Evolutionary conservation across 139 green algal species (phyloP).

Genomic region (Monoraphidium neglectum): DNA sequence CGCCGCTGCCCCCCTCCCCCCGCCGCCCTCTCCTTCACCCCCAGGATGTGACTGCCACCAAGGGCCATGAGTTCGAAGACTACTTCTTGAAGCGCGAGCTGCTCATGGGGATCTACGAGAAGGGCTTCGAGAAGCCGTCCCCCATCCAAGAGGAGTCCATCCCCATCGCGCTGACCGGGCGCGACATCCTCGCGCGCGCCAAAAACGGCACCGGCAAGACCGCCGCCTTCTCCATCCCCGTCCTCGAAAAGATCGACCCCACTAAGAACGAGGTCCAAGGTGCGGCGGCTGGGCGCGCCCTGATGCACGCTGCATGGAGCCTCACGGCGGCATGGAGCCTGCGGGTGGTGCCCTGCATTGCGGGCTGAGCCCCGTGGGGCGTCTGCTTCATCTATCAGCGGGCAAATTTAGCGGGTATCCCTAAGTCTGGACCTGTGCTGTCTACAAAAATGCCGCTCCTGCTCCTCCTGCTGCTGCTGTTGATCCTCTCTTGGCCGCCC

Average conservation of each 20-base stretch:
- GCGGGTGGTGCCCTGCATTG: too few relatives aligned
- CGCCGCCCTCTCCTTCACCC: too few relatives aligned
- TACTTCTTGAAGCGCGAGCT: conserved; percentile 98
- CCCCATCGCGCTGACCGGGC: conserved; percentile 95
- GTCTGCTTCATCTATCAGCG: too few relatives aligned
- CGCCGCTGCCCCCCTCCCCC: too few relatives aligned
- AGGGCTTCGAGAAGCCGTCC: conserved; percentile 92
- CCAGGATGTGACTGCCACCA: conserved; percentile 98
- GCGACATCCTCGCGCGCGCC: conserved; percentile 97
- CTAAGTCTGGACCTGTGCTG: too few relatives aligned
- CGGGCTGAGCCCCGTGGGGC: too few relatives aligned
- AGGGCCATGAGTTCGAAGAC: conserved; percentile 99
- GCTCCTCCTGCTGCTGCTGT: too few relatives aligned
- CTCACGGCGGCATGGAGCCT: too few relatives aligned
- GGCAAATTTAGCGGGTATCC: too few relatives aligned
- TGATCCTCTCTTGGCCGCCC: too few relatives aligned
- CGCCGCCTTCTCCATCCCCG: conserved; percentile 97
- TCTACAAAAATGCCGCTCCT: too few relatives aligned
- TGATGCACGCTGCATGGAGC: too few relatives aligned
- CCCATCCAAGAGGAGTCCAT: conserved; percentile 98
- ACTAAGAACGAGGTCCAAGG: conserved; percentile 92
- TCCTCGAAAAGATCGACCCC: conserved; percentile 94
- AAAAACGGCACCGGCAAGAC: conserved; percentile 99
- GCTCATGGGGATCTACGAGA: conserved; percentile 99
- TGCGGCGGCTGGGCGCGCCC: conserved; percentile 20